Percentiles rank a stretch among this genome's conserved stretches.
Conservation (phyloP, 2,329 filamentous ascomycete species). For the Hymenoscyphus repandus region DNA sequence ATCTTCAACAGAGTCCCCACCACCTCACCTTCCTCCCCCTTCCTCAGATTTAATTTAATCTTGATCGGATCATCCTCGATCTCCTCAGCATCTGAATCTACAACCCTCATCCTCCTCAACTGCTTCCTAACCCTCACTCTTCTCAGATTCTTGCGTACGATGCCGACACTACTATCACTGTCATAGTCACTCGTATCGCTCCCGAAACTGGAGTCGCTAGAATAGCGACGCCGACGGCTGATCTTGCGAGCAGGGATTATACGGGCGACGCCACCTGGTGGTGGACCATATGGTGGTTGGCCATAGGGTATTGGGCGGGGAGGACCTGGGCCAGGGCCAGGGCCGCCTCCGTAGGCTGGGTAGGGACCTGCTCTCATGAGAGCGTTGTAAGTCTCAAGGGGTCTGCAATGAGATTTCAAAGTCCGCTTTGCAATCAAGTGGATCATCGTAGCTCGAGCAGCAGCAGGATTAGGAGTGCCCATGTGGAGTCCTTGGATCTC, state of each 20-base stretch:
- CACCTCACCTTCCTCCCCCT: constrained; percentile 12
- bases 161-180: constrained; percentile 6
- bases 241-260: background rate
- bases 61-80: constrained; percentile 14
- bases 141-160: constrained; percentile 8
- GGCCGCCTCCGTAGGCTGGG: background rate
- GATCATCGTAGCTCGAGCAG: constrained; percentile 11
- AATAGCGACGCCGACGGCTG: background rate
- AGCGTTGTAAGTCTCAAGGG: constrained; percentile 10
- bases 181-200: background rate
- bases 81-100: constrained; percentile 4
- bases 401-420: constrained; percentile 9
- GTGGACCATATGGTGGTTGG: too few relatives aligned
- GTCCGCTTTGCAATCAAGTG: constrained; percentile 18
- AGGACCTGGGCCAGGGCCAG: background rate
- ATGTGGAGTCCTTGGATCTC: constrained; percentile 4
- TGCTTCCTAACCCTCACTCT: background rate
- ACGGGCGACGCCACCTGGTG: background rate
- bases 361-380: constrained; percentile 6
- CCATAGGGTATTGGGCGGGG: too few relatives aligned
- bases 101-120: background rate
- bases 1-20: constrained; percentile 15
- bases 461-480: background rate
- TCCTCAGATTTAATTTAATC: constrained; percentile 12
- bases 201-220: constrained; percentile 6